phyloP scores from a whole-genome alignment of 140 eudicot species.

The Anethum foeniculum region DNA sequence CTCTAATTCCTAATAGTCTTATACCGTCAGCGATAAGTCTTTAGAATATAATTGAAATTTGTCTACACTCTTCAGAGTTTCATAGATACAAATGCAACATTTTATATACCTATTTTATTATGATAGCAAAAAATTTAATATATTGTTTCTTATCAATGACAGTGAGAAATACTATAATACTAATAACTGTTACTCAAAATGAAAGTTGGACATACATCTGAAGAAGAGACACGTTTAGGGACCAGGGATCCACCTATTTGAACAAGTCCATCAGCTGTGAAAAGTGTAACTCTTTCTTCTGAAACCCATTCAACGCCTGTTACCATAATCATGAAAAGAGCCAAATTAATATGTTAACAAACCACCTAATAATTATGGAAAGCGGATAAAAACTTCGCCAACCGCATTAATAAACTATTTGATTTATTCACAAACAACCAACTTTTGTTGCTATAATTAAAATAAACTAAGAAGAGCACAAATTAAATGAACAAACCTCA shows the following conservation, averaged over 20 bases:
- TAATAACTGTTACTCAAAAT: neutral
- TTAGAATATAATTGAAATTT: neutral
- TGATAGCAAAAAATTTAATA: neutral
- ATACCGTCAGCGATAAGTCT: neutral
- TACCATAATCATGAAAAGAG: neutral
- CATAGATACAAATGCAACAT: neutral
- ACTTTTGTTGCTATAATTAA: neutral
- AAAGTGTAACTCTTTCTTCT: conserved; percentile 74
- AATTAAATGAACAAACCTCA: neutral
- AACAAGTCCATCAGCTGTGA: conserved; percentile 86
- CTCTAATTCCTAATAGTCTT: neutral
- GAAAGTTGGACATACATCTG: conserved; percentile 42
- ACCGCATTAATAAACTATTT: too few species aligned
- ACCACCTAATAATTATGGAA: neutral
- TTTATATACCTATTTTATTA: neutral
- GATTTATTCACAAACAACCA: neutral
- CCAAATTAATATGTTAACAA: neutral
- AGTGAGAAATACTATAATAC: neutral
- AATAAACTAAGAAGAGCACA: neutral
- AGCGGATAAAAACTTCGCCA: neutral
- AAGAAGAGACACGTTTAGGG: conserved; percentile 62
- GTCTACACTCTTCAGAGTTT: neutral
- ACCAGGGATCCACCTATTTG: conserved; percentile 91
- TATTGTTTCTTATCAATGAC: neutral
- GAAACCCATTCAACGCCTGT: conserved; percentile 81